Evolutionary conservation across 2,329 filamentous ascomycete genomes (phyloP), one percentile per base, ranked within the genome.

Genomic region (Hortaea sp.): DNA sequence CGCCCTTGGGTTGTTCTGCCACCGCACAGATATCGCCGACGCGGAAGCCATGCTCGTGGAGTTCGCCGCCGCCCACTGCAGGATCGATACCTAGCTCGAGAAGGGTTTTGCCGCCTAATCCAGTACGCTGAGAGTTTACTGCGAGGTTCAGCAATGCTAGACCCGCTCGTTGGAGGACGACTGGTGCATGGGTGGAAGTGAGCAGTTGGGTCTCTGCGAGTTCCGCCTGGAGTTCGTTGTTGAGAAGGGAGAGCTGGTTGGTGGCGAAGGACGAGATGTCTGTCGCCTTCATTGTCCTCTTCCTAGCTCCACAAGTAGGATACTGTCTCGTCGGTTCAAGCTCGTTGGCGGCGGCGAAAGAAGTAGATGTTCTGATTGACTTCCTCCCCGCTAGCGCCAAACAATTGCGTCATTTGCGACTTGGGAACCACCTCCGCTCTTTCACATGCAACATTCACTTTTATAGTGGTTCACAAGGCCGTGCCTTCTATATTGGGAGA

Each of bases 21-120:
- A 90, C 75, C 1, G 83, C 72, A 20, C 90, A 84, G 49, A 92
- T 85, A 63, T 92, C 87, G 1, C 87, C 87, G 0, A 79, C 75
- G 2, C 85, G 74, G 43, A 92, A 69, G 28, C 84, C 85, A 69
- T 90, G 85, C 61, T 87, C 82, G 1, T 82, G 81, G 13, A 90
- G 69, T 4, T 67, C 60, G 35, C 57, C 56, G 39, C 60, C 63
- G 13, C 61, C 63, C 1, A 83, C 76, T 0, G 88, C 85, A n/a
- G 78, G 68, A 59, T 95, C 90, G 0, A 79, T 71, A 11, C 69
- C 71, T 5, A 98, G 79, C 64, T 95, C 89, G 3, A 95, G 70
- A 1, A 98, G 84, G 0, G 86, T 88, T 53, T 88, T 85, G n/a
- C 92, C 92, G 11, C 89, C 92, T 34, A 95, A 73, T 0, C 92